These are phyloP conservation scores for Chenopodium berlandieri DNA, from an alignment of 148 eudicot species.

Conservation along the genomic window DNA sequence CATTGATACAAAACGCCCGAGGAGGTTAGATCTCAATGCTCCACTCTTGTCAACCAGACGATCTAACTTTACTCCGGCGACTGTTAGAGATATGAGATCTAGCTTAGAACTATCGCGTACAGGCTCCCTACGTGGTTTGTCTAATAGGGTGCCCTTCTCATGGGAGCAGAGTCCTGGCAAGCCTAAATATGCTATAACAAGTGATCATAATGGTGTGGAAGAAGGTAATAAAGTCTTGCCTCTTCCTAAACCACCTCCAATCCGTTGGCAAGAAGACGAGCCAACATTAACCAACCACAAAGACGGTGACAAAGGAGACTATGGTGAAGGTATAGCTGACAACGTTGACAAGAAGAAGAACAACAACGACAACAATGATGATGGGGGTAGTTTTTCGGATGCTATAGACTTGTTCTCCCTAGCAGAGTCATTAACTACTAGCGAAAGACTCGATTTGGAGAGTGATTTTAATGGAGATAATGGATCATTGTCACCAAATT, in stretches of 20 bases:
- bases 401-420: constrained; percentile 60
- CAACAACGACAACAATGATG: constrained; percentile 18
- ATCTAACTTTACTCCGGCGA: constrained; percentile 12
- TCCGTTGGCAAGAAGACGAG: constrained; percentile 32
- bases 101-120: constrained; percentile 8
- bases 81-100: neutral
- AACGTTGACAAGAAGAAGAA: constrained; percentile 2
- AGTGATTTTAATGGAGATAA: constrained; percentile 16
- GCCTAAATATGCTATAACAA: constrained; percentile 39
- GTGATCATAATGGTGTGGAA: neutral
- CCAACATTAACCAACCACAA: neutral
- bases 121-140: constrained; percentile 24
- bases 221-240: constrained; percentile 27
- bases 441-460: constrained; percentile 20
- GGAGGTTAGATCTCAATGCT: constrained; percentile 53
- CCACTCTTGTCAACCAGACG: constrained; percentile 63
- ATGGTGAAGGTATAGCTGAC: neutral
- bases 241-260: constrained; percentile 57
- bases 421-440: constrained; percentile 35
- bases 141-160: constrained; percentile 64
- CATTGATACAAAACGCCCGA: constrained; percentile 32
- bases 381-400: constrained; percentile 37
- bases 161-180: constrained; percentile 76
- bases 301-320: constrained; percentile 2
- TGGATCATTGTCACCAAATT: constrained; percentile 38